phyloP scores from a whole-genome alignment of 129 eudicot species.

The Smallanthus sonchifolius region DNA sequence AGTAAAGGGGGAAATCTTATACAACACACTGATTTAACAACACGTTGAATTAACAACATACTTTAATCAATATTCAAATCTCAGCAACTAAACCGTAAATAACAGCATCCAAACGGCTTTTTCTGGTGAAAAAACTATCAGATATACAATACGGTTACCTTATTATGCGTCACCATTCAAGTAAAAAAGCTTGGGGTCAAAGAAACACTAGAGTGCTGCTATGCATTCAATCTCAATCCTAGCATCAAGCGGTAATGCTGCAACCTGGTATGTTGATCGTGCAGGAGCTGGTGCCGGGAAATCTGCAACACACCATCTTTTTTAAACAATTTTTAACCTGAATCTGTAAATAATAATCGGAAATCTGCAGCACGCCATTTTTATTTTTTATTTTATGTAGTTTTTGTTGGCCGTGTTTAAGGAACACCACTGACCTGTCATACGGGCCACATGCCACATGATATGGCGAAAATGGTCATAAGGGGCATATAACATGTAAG shows the following conservation, averaged over 20 bases:
- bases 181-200: not conserved
- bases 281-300: conserved; percentile 91
- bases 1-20: not conserved
- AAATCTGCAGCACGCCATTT: not conserved
- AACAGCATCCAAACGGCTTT: not conserved
- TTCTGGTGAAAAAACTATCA: not conserved
- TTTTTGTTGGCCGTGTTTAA: not conserved
- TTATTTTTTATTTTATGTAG: not conserved
- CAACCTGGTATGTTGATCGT: conserved; percentile 92
- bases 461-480: no score
- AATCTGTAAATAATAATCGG: not conserved
- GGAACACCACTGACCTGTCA: no score
- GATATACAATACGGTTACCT: conserved; percentile 18
- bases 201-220: conserved; percentile 47
- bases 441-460: no score
- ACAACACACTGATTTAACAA: not conserved
- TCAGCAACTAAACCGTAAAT: conserved; percentile 6
- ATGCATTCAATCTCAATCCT: conserved; percentile 90
- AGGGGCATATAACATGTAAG: no score
- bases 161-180: conserved; percentile 15
- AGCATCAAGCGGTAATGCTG: conserved; percentile 87
- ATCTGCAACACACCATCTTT: conserved; percentile 44
- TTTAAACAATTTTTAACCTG: not conserved
- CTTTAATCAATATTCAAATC: not conserved
- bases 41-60: not conserved